Conservation (phyloP, 1,284 basidiomycete species). For the Caloboletus firmus region DNA sequence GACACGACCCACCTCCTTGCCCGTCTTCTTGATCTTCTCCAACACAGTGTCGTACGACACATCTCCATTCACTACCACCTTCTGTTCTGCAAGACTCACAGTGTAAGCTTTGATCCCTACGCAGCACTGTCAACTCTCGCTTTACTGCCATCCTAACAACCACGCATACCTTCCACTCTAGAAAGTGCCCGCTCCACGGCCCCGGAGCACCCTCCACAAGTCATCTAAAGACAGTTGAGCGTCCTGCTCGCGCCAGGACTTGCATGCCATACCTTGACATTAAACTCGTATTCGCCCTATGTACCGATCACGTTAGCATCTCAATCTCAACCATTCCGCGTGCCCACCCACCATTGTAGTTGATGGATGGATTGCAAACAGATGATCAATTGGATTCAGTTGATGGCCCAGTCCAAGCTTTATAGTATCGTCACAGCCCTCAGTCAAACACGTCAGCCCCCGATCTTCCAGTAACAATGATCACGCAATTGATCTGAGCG, state of each 20-base stretch:
- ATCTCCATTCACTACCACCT: slow-evolving; percentile 66
- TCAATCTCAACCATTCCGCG: neutral
- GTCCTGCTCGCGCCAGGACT: neutral
- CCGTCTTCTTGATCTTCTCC: slow-evolving; percentile 83
- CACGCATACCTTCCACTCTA: slow-evolving; percentile 60
- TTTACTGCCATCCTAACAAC: neutral
- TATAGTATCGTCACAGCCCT: slow-evolving; percentile 1
- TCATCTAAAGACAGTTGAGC: slow-evolving; percentile 55
- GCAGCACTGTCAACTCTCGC: slow-evolving; percentile 2
- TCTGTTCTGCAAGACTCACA: slow-evolving; percentile 68
- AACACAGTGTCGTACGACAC: slow-evolving; percentile 67
- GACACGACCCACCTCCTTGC: slow-evolving; percentile 62
- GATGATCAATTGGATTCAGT: neutral
- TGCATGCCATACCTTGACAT: slow-evolving; percentile 30
- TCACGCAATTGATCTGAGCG: neutral
- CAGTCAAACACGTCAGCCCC: slow-evolving; percentile 5
- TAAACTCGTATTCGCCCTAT: slow-evolving; percentile 29
- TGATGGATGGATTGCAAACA: neutral
- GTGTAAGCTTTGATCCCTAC: slow-evolving; percentile 59
- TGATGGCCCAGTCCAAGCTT: neutral
- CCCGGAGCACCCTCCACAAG: slow-evolving; percentile 78
- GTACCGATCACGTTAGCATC: slow-evolving; percentile 6
- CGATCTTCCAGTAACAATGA: neutral
- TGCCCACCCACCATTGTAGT: slow-evolving; percentile 25
- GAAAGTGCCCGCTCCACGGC: slow-evolving; percentile 73